Evolutionary conservation across 495 filamentous ascomycete genomes (phyloP).

Genomic region (Podospora comata): DNA sequence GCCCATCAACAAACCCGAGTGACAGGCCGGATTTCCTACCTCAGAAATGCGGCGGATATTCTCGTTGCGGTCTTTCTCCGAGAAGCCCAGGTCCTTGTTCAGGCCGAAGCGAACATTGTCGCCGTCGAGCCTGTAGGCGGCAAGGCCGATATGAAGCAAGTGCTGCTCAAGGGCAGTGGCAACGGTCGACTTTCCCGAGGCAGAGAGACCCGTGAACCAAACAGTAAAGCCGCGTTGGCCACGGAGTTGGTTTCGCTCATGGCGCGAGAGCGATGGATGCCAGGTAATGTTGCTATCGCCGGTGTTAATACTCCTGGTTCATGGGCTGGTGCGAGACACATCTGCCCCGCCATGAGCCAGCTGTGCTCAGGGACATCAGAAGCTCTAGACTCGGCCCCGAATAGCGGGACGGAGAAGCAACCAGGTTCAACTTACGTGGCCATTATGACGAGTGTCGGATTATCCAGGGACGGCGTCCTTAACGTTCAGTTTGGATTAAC

Average conservation of each 20-base stretch:
- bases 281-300: slow-evolving; percentile 88
- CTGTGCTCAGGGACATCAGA: neutral
- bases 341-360: neutral
- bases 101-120: slow-evolving; percentile 98
- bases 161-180: slow-evolving; percentile 95
- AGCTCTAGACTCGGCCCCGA: neutral
- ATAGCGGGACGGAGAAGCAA: neutral
- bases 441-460: neutral
- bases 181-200: slow-evolving; percentile 93
- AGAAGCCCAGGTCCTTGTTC: slow-evolving; percentile 96
- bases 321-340: neutral
- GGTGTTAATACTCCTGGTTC: slow-evolving; percentile 1
- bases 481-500: neutral
- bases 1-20: neutral
- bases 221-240: slow-evolving; percentile 88
- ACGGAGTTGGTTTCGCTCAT: slow-evolving; percentile 75
- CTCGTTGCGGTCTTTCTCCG: slow-evolving; percentile 87
- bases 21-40: slow-evolving; percentile 37
- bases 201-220: slow-evolving; percentile 95
- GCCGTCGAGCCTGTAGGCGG: slow-evolving; percentile 91
- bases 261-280: slow-evolving; percentile 84
- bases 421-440: slow-evolving; percentile 2
- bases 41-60: slow-evolving; percentile 96
- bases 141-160: slow-evolving; percentile 75
- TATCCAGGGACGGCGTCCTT: neutral